Evolutionary conservation across 352 stramenopile genomes (phyloP), one percentile per base, ranked within the genome.

Genomic region (Thraustotheca clavata): DNA sequence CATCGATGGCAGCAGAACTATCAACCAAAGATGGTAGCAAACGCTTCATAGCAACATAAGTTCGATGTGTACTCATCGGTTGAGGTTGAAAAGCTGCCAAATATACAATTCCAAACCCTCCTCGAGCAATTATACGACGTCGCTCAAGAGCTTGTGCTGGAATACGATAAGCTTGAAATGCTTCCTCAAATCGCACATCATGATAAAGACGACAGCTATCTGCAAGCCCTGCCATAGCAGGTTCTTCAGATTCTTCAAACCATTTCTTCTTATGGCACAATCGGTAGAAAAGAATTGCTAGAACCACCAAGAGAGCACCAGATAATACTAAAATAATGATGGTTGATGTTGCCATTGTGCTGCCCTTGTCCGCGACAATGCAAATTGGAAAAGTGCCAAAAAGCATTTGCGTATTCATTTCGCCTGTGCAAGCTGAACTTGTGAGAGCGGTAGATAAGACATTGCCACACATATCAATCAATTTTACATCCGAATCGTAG

Each of bases 71-170:
- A 27, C 22, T 24, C 38, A 32, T 39, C 57, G 57, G 47, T 27
- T 41, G 38, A n/a, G 38, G 7, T 14, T 43, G 47, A 12, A 34
- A 26, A 7, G 38, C 57, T 40, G 46, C 57, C 11, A 52, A 24
- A 33, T 65, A 65, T 26, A 65, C 57, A 39, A 65, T 65, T 40
- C 57, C 57, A 65, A 65, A 65, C 29, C 57, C 57, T 8, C 57
- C 57, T 29, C 57, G 57, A 18, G 57, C 57, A 2, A 65, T n/a
- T 16, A 65, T 49, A 7, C 57, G 57, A 18, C 41, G 57, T 16
- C 57, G 57, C 27, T 65, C 57, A 20, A 65, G 24, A n/a, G 35
- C 57, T 32, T 40, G 12, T n/a, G 57, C 38, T 12, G 57, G 57
- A 31, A 65, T 65, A 18, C 57, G 57, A 35, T 40, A 65, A 24